phyloP scores from a whole-genome alignment of 495 filamentous ascomycete genomes.

The Talaromyces proteolyticus region DNA sequence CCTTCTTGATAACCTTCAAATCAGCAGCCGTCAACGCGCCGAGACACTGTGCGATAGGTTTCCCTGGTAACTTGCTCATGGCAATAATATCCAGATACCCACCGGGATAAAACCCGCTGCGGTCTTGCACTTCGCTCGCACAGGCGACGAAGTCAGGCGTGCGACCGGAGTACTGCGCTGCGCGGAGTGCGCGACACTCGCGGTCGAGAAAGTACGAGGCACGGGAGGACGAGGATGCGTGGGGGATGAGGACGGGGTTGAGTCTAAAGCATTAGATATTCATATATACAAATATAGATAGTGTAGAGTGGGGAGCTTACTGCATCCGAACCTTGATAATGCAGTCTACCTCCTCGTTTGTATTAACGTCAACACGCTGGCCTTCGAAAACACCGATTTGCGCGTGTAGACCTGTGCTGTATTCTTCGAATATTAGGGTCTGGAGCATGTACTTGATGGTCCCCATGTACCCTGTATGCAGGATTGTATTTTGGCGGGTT shows the following conservation, averaged over 20 bases:
- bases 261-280: too few relatives aligned
- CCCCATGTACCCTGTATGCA: slow-evolving; percentile 1
- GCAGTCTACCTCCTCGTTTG: not conserved
- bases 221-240: too few relatives aligned
- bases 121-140: not conserved
- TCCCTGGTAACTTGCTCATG: not conserved
- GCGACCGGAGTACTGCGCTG: not conserved
- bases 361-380: not conserved
- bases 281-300: too few relatives aligned
- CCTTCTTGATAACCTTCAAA: not conserved
- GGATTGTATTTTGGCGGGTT: not conserved
- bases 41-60: not conserved
- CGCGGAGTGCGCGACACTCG: not conserved
- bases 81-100: not conserved
- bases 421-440: not conserved
- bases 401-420: not conserved
- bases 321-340: not conserved
- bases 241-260: not conserved
- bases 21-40: not conserved
- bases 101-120: not conserved
- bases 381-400: not conserved
- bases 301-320: not conserved
- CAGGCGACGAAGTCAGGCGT: not conserved
- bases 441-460: not conserved
- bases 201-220: too few relatives aligned